Conservation (phyloP, 352 stramenopile genomes). For the Phytophthora rubi region DNA sequence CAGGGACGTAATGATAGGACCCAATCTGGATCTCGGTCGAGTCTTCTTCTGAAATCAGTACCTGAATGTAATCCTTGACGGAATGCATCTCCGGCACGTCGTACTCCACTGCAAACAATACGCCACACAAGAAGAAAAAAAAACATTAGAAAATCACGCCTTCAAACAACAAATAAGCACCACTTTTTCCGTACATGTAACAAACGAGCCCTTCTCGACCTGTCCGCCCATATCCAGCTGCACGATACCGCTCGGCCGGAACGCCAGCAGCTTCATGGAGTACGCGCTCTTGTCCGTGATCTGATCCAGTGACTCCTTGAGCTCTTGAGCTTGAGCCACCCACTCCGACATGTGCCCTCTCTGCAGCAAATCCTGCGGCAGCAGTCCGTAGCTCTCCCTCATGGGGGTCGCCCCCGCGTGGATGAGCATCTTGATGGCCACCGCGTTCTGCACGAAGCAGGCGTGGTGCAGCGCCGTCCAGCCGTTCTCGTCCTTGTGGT, state of each 20-base stretch:
- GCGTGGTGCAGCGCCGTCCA: conserved; percentile 86
- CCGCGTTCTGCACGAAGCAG: conserved; percentile 78
- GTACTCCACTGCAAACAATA: conserved; percentile 65
- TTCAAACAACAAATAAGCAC: neutral
- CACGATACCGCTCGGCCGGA: conserved; percentile 83
- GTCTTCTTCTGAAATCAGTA: conserved; percentile 79
- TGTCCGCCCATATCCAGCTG: conserved; percentile 85
- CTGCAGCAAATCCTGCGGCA: conserved; percentile 83
- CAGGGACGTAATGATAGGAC: conserved; percentile 77
- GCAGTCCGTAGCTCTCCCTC: conserved; percentile 71
- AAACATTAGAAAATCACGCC: conserved; percentile 4
- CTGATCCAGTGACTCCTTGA: conserved; percentile 76
- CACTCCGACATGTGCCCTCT: conserved; percentile 74
- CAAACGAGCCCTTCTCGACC: conserved; percentile 83
- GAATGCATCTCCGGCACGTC: conserved; percentile 84
- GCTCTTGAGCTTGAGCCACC: conserved; percentile 67
- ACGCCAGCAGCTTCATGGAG: conserved; percentile 76
- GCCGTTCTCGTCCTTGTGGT: conserved; percentile 85
- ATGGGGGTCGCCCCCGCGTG: conserved; percentile 71
- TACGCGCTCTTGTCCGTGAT: conserved; percentile 71
- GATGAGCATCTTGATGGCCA: conserved; percentile 79
- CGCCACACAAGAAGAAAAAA: neutral
- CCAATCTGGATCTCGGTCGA: conserved; percentile 78
- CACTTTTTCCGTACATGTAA: conserved; percentile 60
- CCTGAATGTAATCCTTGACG: conserved; percentile 86